Evolutionary conservation across 208 protist species (phyloP).

Genomic region (Trypanosoma congolense): DNA sequence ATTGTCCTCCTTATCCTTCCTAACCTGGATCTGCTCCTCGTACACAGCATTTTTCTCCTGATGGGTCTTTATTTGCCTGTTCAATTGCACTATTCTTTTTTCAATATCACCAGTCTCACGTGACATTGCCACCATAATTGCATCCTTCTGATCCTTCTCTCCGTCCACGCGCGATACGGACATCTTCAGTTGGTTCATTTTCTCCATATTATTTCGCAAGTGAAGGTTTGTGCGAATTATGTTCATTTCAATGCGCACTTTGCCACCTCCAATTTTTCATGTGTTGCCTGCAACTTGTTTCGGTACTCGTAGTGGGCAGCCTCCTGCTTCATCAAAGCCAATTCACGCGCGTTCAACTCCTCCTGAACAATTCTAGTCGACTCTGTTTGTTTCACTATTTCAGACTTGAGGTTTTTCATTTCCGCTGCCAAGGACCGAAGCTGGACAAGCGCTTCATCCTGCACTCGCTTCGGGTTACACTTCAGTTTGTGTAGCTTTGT

Average conservation of each 20-base stretch:
- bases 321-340: constrained; percentile 86
- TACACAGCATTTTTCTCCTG: constrained; percentile 25
- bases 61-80: constrained; percentile 36
- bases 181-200: constrained; percentile 34
- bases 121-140: constrained; percentile 21
- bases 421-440: constrained; percentile 76
- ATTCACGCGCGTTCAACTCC: constrained; percentile 78
- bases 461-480: constrained; percentile 51
- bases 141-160: constrained; percentile 22
- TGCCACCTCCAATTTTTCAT: constrained; percentile 26
- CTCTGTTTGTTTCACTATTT: constrained; percentile 51
- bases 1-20: constrained; percentile 31
- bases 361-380: constrained; percentile 70
- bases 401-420: constrained; percentile 70
- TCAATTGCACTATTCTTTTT: constrained; percentile 30
- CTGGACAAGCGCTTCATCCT: constrained; percentile 76
- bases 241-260: constrained; percentile 43
- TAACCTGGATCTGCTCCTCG: constrained; percentile 25
- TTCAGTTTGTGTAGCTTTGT: constrained; percentile 53
- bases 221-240: constrained; percentile 31
- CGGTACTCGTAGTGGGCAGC: constrained; percentile 42
- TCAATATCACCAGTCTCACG: constrained; percentile 40
- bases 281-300: constrained; percentile 12
- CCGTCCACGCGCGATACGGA: constrained; percentile 30
- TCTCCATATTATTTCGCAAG: constrained; percentile 25